Base-by-base conservation (phyloP, 2,329 filamentous ascomycete genomes). In the Fusarium fujikuroi region DNA sequence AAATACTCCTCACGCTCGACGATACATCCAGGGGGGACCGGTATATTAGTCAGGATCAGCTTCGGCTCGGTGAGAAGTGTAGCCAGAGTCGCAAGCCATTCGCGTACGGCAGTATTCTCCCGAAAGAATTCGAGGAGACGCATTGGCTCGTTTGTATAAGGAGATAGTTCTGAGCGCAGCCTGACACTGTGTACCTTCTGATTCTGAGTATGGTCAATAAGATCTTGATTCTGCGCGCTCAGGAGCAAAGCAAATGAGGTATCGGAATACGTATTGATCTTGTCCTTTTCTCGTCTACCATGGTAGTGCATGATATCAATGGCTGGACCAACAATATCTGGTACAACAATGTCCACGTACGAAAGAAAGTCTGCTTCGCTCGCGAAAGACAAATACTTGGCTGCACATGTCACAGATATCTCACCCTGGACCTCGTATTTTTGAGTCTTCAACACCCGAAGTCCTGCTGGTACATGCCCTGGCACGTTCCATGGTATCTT, bases 21-120 rank as follows among this genome's bases (percentile, higher is more conserved):
- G 2, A 40, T 12, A n/a, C 7, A 15, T 15, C 21, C 8, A 40
- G 39, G 39, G 9, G 7, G 5, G 39, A 25, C 3, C 9, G 32
- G 11, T 1, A 21, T 8, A 28, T 7, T 9, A 6, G 21, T 37
- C 25, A 10, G 52, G 36, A 40, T 56, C 0, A 40, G 37, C 21
- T 56, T 56, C 6, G 36, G 52, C 19, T 40, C 21, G 18, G 49
- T 25, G 0, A 52, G 49, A 28, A 18, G n/a, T 3, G 32, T 23
- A 36, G n/a, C 32, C n/a, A 52, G 0, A 9, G 16, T 36, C 28
- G 30, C 0, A 0, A 52, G 32, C 32, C 32, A 28, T 1, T 37
- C 32, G 12, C 16, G 32, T 0, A 36, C 12, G 2, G n/a, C 25
- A 47, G 19, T 0, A 6, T 47, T 47, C 9, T 30, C 12, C 0